Evolutionary conservation across 2,329 filamentous ascomycete genomes (phyloP).

Genomic region (Colletotrichum lini): DNA sequence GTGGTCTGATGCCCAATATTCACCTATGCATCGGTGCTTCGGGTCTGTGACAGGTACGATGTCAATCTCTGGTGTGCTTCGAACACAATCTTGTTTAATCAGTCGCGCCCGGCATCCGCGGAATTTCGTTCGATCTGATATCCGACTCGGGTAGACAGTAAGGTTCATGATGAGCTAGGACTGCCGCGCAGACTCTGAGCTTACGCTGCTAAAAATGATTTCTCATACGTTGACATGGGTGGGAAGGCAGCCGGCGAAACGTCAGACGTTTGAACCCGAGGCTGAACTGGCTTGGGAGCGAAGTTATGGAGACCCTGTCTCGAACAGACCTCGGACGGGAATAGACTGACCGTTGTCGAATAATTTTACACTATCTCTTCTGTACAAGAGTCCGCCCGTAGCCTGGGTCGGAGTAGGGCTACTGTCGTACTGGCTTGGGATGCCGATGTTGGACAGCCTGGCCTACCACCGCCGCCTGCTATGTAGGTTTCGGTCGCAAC

Average conservation of each 20-base stretch:
- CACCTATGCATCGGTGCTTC: background rate
- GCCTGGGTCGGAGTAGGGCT: background rate
- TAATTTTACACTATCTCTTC: background rate
- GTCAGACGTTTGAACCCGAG: constrained; percentile 39
- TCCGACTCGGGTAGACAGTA: background rate
- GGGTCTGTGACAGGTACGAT: background rate
- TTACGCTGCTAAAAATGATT: background rate
- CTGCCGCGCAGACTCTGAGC: constrained; percentile 3
- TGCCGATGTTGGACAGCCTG: background rate
- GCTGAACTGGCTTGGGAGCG: background rate
- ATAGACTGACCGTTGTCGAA: background rate
- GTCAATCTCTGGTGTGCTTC: background rate
- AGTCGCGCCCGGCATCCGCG: constrained; percentile 12
- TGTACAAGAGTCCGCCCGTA: background rate
- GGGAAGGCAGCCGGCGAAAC: constrained; percentile 31
- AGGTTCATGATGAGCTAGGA: constrained; percentile 22
- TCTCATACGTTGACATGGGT: constrained; percentile 9
- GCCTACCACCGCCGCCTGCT: background rate
- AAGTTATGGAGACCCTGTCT: constrained; percentile 14
- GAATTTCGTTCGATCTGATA: constrained; percentile 27
- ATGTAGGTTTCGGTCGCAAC: background rate
- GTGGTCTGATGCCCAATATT: background rate
- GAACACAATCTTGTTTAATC: background rate
- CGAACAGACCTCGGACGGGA: background rate
- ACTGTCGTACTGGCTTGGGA: constrained; percentile 2